phyloP scores from a whole-genome alignment of 148 eudicot species.

The Spergularia bocconei region DNA sequence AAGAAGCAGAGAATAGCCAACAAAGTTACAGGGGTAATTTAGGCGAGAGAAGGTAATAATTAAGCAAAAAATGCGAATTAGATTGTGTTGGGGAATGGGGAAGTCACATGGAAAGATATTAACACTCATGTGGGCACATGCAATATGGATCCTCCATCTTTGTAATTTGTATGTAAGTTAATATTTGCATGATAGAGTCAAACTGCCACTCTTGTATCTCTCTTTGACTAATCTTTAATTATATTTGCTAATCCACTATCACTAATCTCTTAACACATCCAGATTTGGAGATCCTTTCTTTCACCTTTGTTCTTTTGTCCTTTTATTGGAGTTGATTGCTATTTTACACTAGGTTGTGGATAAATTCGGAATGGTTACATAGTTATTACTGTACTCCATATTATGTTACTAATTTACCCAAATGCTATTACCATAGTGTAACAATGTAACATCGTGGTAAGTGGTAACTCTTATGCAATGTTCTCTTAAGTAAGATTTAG shows the following conservation, averaged over 20 bases:
- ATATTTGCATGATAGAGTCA: conserved; percentile 17
- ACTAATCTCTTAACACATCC: neutral
- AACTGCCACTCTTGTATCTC: conserved; percentile 27
- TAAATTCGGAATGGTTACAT: too few species aligned
- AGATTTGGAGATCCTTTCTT: conserved; percentile 11
- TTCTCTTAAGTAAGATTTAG: too few species aligned
- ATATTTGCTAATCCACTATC: conserved; percentile 11
- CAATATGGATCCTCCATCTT: conserved; percentile 48
- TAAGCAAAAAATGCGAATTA: neutral
- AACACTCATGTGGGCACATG: conserved; percentile 67
- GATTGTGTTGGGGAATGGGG: conserved; percentile 46
- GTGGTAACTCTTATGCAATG: too few species aligned
- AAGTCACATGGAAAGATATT: conserved; percentile 59
- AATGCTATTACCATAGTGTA: too few species aligned
- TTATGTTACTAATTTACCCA: too few species aligned
- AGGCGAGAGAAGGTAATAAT: too few species aligned
- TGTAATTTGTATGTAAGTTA: conserved; percentile 21
- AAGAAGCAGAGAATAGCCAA: too few species aligned
- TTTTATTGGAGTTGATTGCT: neutral
- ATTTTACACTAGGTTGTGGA: too few species aligned
- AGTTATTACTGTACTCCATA: too few species aligned
- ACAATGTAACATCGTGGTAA: too few species aligned
- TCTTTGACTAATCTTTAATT: conserved; percentile 37
- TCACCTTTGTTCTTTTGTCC: conserved; percentile 21
- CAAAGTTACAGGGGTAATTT: too few species aligned